Evolutionary conservation across 2,329 filamentous ascomycete species (phyloP), one percentile per base, ranked within the genome.

Genomic region (Fusarium illudens): DNA sequence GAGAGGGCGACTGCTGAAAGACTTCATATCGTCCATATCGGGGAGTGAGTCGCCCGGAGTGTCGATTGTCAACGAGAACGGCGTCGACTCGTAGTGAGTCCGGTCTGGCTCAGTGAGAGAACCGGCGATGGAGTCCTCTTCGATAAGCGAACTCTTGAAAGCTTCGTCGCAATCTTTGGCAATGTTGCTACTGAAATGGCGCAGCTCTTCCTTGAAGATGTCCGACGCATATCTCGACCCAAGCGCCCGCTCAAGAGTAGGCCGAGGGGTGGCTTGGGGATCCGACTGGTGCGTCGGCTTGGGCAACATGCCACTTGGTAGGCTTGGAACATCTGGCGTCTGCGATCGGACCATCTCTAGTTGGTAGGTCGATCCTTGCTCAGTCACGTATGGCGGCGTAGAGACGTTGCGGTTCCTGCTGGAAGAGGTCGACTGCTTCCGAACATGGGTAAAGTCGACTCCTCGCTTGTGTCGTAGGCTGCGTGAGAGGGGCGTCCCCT

Each of bases 91-190:
- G 27, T 77, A 75, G 44, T 73, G 70, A 36, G 68, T 74, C 42
- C 70, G 71, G 15, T 79, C 74, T 9, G 55, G 62, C 25, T 81
- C 77, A 4, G 76, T 75, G 37, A 78, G 67, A 5, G 77, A 78
- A 30, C 75, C 76, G 15, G 73, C 77, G 27, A 76, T 73, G 1
- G 79, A 80, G 12, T 79, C 77, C 15, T 80, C 79, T 17, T 78
- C 75, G 13, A 86, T 78, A 11, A 87, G 70, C 10, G 84, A 85
- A 71, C 91, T 89, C 75, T 93, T 94, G 81, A 98, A 97, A 1
- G 94, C 94, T 73, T 96, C 92, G 74, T 98, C 94, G 74, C 94
- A 96, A 61, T 96, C 92, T 78, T 93, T 93, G 51, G 93, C 93
- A 64, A 97, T 89, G 72, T 93, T 93, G 72, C 87, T 88, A 71